These are phyloP conservation scores for Diutina siamensis DNA, from an alignment of 1,139 yeast species.

Conservation along the genomic window DNA sequence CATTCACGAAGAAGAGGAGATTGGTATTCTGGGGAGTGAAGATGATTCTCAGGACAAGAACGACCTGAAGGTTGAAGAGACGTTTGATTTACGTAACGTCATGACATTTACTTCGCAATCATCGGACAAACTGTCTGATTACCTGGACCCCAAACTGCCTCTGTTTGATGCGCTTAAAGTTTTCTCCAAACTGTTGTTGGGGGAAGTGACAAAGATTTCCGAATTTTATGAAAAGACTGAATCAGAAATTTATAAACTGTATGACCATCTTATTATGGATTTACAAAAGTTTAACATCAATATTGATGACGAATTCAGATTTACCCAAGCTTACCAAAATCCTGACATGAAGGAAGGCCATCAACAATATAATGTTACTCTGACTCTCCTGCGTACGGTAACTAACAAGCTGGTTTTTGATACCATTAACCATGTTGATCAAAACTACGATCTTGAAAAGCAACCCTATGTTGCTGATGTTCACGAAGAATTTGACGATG, in stretches of 20 bases:
- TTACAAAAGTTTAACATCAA: conserved; percentile 21
- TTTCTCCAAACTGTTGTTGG: conserved; percentile 40
- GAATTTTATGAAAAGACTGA: conserved; percentile 42
- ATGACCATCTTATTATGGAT: conserved; percentile 32
- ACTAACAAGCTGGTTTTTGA: conserved; percentile 22
- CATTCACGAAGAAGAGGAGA: not conserved
- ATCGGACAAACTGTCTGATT: not conserved
- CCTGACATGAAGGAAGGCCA: conserved; percentile 11
- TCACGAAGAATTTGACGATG: conserved; percentile 26
- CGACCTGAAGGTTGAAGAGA: not conserved
- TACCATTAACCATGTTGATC: conserved; percentile 17
- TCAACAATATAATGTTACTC: conserved; percentile 16
- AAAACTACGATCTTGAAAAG: conserved; percentile 11
- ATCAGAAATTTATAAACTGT: conserved; percentile 32
- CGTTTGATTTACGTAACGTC: not conserved
- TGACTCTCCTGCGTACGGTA: conserved; percentile 19
- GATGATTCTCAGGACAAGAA: not conserved
- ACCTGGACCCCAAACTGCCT: conserved; percentile 5
- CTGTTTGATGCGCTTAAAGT: conserved; percentile 32
- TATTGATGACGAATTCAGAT: conserved; percentile 19
- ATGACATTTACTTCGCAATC: not conserved
- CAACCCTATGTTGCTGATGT: conserved; percentile 13
- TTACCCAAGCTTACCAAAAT: conserved; percentile 18
- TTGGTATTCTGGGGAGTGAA: not conserved
- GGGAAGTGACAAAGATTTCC: conserved; percentile 45